These are phyloP conservation scores for Tulasnella sp. DNA, from an alignment of 768 basidiomycete genomes.

Conservation along the genomic window DNA sequence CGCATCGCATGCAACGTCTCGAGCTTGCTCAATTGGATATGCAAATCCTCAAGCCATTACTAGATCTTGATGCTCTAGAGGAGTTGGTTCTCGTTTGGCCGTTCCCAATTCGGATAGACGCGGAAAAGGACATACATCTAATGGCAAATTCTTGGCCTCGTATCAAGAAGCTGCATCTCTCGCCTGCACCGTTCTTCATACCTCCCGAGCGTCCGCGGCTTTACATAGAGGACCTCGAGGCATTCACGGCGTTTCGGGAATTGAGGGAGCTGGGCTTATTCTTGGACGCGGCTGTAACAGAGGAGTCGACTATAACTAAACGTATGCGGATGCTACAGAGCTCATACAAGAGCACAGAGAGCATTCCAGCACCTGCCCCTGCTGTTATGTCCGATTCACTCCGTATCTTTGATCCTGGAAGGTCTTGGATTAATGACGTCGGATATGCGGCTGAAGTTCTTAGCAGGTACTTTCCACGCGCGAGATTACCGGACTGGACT, in stretches of 20 bases:
- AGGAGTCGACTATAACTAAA: too few relatives aligned
- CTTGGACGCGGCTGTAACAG: slow-evolving; percentile 5
- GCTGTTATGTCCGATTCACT: background rate
- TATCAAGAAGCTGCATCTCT: slow-evolving; percentile 6
- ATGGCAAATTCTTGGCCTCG: slow-evolving; percentile 7
- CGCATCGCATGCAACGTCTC: slow-evolving; percentile 7
- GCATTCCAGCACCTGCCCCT: background rate
- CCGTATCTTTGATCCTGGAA: slow-evolving; percentile 6
- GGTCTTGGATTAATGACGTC: slow-evolving; percentile 10
- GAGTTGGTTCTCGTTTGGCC: slow-evolving; percentile 13
- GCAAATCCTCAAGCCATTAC: slow-evolving; percentile 3
- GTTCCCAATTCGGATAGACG: background rate
- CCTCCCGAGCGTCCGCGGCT: slow-evolving; percentile 10
- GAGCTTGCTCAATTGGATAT: background rate
- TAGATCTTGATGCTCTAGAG: background rate
- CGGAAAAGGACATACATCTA: background rate
- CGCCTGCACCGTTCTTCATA: slow-evolving; percentile 11
- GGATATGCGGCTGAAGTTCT: background rate
- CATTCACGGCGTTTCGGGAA: background rate
- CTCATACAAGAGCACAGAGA: background rate
- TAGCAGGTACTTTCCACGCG: slow-evolving; percentile 1
- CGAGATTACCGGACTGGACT: background rate
- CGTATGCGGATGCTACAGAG: background rate
- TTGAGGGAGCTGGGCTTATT: slow-evolving; percentile 10
- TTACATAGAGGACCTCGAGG: background rate